Evolutionary conservation across 2,329 filamentous ascomycete species (phyloP), one percentile per base, ranked within the genome.

Genomic region (Pyrenophora teres): DNA sequence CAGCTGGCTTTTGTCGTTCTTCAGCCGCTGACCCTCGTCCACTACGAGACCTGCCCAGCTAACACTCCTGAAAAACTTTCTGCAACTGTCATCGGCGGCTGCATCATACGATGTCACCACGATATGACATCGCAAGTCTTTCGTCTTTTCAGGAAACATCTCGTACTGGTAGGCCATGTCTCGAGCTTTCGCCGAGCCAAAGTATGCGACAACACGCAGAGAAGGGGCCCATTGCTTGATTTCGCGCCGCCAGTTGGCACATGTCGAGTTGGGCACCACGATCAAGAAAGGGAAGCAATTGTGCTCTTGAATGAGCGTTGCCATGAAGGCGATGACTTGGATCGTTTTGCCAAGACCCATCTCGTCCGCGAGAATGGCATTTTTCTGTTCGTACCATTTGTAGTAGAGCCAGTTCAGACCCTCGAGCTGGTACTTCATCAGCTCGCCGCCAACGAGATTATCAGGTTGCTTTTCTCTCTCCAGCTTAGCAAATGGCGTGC

Each of bases 271-370:
- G 0, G 94, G 94, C 0, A 96, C 93, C 2, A 97, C 91, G 3
- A 97, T 82, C 13, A 99, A 80, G 69, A 97, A 97, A 0, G 94
- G 94, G 83, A 89, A 97, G 73, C 91, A 94, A 67, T 83, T 79
- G 65, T 84, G 81, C 30, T 80, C 76, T 57, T 77, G 75, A 3
- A 80, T 71, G 32, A 97, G 76, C 0, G 87, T 86, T 1, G 89
- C 86, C 54, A 97, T 82, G 56, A 96, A 83, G 2, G 87, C 85
- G 54, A 97, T 89, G 45, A 97, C 86, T 70, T 99, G 94, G 27
- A 99, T 90, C 0, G 94, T 99, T 77, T 99, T 99, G 27, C 94
- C 94, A 2, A 99, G 83, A 35, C 94, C 94, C 94, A 99, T 99
- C 70, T 99, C 94, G 68, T 99, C 94, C 0, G 94, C 94, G 6